These are phyloP conservation scores for Fusarium secorum DNA, from an alignment of 2,329 filamentous ascomycete species.

Conservation along the genomic window DNA sequence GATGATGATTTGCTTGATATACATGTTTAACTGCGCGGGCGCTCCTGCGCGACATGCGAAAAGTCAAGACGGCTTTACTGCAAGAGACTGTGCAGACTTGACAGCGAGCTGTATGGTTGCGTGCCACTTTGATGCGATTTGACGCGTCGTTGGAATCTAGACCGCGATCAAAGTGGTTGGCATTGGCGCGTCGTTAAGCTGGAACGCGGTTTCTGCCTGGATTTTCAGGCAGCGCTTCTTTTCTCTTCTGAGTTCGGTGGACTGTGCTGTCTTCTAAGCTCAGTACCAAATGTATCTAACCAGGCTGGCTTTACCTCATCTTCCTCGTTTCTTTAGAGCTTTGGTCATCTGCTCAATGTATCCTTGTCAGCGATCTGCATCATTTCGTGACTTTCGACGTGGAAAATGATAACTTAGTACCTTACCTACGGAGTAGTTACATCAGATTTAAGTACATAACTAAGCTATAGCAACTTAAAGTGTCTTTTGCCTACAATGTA, in stretches of 20 bases:
- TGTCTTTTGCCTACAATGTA: background rate
- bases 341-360: background rate
- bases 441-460: background rate
- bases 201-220: conserved; percentile 38
- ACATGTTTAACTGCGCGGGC: conserved; percentile 69
- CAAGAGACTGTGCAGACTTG: conserved; percentile 38
- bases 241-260: background rate
- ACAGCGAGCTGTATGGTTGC: conserved; percentile 24
- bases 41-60: conserved; percentile 50
- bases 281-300: background rate
- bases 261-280: conserved; percentile 20
- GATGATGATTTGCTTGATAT: conserved; percentile 99
- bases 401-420: background rate
- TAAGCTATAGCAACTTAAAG: background rate
- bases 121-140: conserved; percentile 41
- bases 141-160: conserved; percentile 37
- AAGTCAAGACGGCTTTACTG: conserved; percentile 36
- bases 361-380: conserved; percentile 1
- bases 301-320: background rate
- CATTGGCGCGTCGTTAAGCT: conserved; percentile 40
- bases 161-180: conserved; percentile 43
- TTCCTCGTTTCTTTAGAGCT: background rate
- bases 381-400: background rate
- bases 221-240: conserved; percentile 6
- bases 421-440: background rate